Evolutionary conservation across 768 basidiomycete genomes (phyloP).

Genomic region (Podaxis sp.): DNA sequence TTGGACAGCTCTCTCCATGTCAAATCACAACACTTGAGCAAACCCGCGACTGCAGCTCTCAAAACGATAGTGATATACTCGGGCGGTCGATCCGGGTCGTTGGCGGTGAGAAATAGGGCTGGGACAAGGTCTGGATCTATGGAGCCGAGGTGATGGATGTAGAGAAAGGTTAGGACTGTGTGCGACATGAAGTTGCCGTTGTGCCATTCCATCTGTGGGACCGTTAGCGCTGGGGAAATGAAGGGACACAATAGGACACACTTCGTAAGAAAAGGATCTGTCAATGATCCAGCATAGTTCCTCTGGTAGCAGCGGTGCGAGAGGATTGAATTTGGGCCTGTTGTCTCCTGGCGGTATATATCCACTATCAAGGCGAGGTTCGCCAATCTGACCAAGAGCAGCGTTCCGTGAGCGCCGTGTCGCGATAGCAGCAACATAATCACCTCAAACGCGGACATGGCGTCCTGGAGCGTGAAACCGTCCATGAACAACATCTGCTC

Average conservation of each 20-base stretch:
- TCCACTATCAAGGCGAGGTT: constrained; percentile 87
- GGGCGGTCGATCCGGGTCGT: constrained; percentile 48
- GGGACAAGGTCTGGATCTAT: constrained; percentile 55
- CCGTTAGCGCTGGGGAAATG: constrained; percentile 14
- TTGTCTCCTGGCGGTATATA: constrained; percentile 44
- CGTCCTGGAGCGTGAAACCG: constrained; percentile 74
- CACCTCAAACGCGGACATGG: constrained; percentile 95
- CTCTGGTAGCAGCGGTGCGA: constrained; percentile 61
- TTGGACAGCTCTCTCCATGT: constrained; percentile 81
- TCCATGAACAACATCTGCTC: constrained; percentile 65
- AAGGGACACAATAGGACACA: constrained; percentile 28
- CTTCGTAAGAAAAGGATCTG: constrained; percentile 75
- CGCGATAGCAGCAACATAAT: neutral
- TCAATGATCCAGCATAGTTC: constrained; percentile 92
- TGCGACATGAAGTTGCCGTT: constrained; percentile 82
- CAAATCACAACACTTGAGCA: constrained; percentile 80
- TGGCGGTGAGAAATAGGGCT: constrained; percentile 17
- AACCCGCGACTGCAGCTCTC: constrained; percentile 59
- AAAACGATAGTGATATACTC: constrained; percentile 71
- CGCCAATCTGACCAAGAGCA: constrained; percentile 65
- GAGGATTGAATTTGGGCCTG: constrained; percentile 58
- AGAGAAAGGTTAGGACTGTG: constrained; percentile 77
- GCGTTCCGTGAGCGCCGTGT: neutral
- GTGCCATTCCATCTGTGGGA: constrained; percentile 82
- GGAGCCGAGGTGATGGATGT: constrained; percentile 62